Evolutionary conservation across 2,329 filamentous ascomycete genomes (phyloP), one percentile per base, ranked within the genome.

Genomic region (Colletotrichum agaves): DNA sequence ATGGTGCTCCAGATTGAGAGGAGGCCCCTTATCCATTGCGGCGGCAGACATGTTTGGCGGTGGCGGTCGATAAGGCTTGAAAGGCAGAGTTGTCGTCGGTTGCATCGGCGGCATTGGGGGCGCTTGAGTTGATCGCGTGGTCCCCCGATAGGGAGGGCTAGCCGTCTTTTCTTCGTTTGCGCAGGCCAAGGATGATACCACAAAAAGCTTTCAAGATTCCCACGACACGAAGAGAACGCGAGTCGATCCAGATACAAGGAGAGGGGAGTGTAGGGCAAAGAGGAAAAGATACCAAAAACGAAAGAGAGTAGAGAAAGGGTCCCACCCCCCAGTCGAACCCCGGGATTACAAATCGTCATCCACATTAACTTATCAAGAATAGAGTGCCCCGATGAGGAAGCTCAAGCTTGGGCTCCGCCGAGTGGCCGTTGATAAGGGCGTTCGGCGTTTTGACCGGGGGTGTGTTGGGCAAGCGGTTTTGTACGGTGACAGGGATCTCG

Each of bases 1-100:
- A 76, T 94, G 91, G 76, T 97, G 93, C 72, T 89, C 91, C 69
- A 97, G 83, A 77, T 97, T 91, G 72, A 89, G 81, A 5, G 94
- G 93, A 64, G 71, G 71, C 39, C 39, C 52, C 60, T 61, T 35
- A 35, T 67, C 62, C 49, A 60, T 53, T 27, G 47, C 7, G 8
- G 53, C 37, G 53, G 61, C 41, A 5, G 65, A 59, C 65, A 65
- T 65, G 5, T 27, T 46, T 17, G 19, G 27, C 19, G 21, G n/a
- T 5, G 44, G 31, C n/a, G 59, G 39, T 17, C 27, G 49, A 43
- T 37, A 37, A 3, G 44, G 41, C 21, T 35, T 53, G 50, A 53
- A 53, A 17, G 50, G 50, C 27, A 53, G 50, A 21, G 19, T 12
- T 37, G 50, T 53, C 33, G 50, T 39, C 33, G 50, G 50, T 53